A percentile compares a stretch with the other conserved stretches of the same genome.
phyloP scores from a whole-genome alignment of 768 basidiomycete species.

The Russula virescens region DNA sequence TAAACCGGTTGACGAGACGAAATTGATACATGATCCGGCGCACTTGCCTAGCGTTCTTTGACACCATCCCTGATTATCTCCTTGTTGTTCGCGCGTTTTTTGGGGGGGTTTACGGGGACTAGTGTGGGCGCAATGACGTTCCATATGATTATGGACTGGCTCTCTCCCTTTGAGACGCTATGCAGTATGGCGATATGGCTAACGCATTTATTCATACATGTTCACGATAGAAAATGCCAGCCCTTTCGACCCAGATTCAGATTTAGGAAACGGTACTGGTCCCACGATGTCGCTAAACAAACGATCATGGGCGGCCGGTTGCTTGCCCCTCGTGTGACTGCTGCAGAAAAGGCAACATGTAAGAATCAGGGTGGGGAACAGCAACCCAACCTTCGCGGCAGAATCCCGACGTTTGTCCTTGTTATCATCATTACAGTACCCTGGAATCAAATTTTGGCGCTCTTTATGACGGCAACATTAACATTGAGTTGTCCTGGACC shows the following conservation, averaged over 20 bases:
- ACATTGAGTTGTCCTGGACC: not conserved
- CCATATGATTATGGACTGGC: not conserved
- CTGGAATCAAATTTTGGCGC: too few relatives aligned
- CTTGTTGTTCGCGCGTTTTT: not conserved
- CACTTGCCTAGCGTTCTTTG: slow-evolving; percentile 33
- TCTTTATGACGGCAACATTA: not conserved
- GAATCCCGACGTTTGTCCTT: not conserved
- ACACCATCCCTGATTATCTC: slow-evolving; percentile 8
- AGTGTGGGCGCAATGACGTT: too few relatives aligned
- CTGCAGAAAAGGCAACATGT: too few relatives aligned
- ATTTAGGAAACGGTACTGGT: too few relatives aligned
- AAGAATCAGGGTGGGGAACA: too few relatives aligned
- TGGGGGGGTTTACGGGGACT: too few relatives aligned
- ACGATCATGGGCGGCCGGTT: too few relatives aligned
- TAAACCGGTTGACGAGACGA: slow-evolving; percentile 32
- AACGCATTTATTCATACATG: not conserved
- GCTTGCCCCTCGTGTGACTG: too few relatives aligned
- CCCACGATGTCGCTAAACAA: too few relatives aligned
- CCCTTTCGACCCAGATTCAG: not conserved
- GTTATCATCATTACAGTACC: not conserved
- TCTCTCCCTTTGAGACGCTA: not conserved
- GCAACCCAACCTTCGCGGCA: too few relatives aligned
- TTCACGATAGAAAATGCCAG: slow-evolving; percentile 1
- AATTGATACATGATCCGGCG: slow-evolving; percentile 27
- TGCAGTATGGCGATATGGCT: not conserved